phyloP scores from a whole-genome alignment of 2,329 filamentous ascomycete genomes.

The Fusarium tuaranense region DNA sequence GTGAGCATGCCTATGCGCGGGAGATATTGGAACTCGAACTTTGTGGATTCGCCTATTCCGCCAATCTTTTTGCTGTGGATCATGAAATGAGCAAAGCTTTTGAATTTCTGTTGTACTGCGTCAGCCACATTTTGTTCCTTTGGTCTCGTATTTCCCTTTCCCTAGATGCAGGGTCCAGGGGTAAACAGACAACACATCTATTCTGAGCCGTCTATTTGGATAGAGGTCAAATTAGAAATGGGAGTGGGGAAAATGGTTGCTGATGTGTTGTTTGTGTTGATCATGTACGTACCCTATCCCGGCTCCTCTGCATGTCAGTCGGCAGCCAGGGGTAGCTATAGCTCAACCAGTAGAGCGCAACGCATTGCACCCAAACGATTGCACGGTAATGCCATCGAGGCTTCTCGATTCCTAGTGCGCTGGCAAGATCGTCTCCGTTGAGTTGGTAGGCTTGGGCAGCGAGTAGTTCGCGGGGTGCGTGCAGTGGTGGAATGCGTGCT shows the following conservation, averaged over 20 bases:
- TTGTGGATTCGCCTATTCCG: slow-evolving; percentile 71
- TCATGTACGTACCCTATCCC: slow-evolving; percentile 42
- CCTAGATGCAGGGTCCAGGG: neutral
- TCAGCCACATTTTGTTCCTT: slow-evolving; percentile 13
- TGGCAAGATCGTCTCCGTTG: slow-evolving; percentile 73
- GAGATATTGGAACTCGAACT: slow-evolving; percentile 79
- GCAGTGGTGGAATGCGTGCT: slow-evolving; percentile 73
- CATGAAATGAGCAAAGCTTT: slow-evolving; percentile 56
- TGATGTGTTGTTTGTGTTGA: neutral
- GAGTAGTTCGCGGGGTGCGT: slow-evolving; percentile 74
- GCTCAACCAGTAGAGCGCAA: slow-evolving; percentile 70
- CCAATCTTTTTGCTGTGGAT: slow-evolving; percentile 70
- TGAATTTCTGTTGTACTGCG: slow-evolving; percentile 41
- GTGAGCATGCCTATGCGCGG: slow-evolving; percentile 58
- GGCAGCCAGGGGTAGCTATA: slow-evolving; percentile 57
- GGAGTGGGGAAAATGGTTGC: neutral
- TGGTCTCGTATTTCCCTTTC: neutral
- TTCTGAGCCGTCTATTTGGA: too few relatives aligned
- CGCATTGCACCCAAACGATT: slow-evolving; percentile 73
- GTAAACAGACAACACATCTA: neutral
- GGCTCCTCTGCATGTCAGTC: slow-evolving; percentile 52
- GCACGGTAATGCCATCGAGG: slow-evolving; percentile 69
- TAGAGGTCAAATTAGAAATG: neutral
- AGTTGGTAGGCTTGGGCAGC: slow-evolving; percentile 76
- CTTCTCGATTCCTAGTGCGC: slow-evolving; percentile 68